Conservation (phyloP, 768 basidiomycete species). For the Rhodotorula toruloides region DNA sequence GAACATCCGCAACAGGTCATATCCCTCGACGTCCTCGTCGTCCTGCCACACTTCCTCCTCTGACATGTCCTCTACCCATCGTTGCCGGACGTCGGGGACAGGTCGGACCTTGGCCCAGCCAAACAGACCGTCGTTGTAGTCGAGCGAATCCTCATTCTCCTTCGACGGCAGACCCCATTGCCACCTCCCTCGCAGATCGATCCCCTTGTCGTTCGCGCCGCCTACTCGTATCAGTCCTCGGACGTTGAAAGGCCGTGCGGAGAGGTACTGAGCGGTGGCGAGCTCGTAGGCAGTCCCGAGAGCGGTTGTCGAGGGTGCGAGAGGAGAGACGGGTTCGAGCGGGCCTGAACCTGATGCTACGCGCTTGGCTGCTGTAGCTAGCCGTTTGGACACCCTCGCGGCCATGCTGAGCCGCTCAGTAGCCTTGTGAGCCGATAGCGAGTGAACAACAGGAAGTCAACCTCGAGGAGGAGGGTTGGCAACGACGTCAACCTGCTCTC, state of each 20-base stretch:
- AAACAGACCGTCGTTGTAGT: background rate
- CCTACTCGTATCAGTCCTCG: background rate
- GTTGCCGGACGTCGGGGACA: background rate
- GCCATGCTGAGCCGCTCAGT: no score
- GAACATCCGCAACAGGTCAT: background rate
- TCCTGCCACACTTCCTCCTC: no score
- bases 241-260: background rate
- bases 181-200: constrained; percentile 25
- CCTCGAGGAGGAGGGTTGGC: background rate
- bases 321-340: background rate
- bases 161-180: no score
- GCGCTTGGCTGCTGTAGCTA: background rate
- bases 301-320: background rate
- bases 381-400: no score
- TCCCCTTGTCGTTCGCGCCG: constrained; percentile 21
- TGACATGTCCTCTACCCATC: no score
- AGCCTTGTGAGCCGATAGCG: background rate
- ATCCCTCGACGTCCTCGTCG: no score
- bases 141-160: background rate
- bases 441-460: background rate
- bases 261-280: background rate
- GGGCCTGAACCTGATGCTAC: background rate
- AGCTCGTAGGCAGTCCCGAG: constrained; percentile 31
- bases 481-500: background rate
- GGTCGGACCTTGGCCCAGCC: background rate